Evolutionary conservation across 495 filamentous ascomycete species (phyloP), one percentile per base, ranked within the genome.

Genomic region (Xylaria intraflava): DNA sequence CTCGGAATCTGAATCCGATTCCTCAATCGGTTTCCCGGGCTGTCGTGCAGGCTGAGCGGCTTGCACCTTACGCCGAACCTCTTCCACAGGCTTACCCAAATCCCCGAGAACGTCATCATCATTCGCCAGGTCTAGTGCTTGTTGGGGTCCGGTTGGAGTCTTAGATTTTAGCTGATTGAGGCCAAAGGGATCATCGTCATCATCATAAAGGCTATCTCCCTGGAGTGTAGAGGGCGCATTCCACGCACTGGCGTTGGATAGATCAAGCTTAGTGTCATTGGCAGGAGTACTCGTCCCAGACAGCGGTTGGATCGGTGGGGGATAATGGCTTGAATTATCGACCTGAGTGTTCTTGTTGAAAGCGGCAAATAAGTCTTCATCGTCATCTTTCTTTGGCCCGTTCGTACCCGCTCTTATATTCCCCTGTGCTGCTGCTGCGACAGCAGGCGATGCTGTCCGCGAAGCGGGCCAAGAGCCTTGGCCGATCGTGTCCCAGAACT

Each of bases 71-170:
- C 65, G 61, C 17, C 70, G 73, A 24, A 92, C 73, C 62, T 92
- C 87, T 2, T 91, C 89, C 0, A 96, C 88, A 1, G 93, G 92
- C 55, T 88, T 91, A 11, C 78, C 88, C 11, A 97, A 74, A 50
- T 94, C 77, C 0, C 93, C 93, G 16, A 98, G 76, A 33, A 98
- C 86, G 64, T 98, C 91, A 62, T 94, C 88, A 44, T 95, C 87
- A 57, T 96, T 90, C 61, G 87, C 85, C 24, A 85, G 81, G 2
- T 71, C 60, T 62, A 65, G 51, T 26, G 57, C 49, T 36, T 67
- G 53, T 19, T 69, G 53, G 1, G 72, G 62, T 11, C 72, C 47
- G 43, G 65, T 39, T 57, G 53, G 56, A 36, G 64, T 1, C 59
- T 65, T 71, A n/a, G 76, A 55, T 41, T 78, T 81, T 59, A 92